phyloP scores from a whole-genome alignment of 2,329 filamentous ascomycete species.

The Zasmidium angulare region DNA sequence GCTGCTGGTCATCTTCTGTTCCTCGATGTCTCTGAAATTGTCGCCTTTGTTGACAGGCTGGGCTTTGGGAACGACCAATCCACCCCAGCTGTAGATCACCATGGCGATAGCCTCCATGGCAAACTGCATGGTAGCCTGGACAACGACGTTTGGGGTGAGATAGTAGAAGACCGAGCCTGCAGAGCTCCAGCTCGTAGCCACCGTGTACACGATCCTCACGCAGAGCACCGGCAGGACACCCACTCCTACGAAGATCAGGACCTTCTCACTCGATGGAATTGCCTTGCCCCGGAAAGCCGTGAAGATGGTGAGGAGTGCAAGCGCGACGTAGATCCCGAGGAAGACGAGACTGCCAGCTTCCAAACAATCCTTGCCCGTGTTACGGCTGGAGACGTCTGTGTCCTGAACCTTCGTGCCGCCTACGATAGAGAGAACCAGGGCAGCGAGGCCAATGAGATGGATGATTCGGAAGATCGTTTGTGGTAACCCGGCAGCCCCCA shows the following conservation, averaged over 20 bases:
- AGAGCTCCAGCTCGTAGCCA: slow-evolving; percentile 21
- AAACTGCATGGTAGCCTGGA: slow-evolving; percentile 29
- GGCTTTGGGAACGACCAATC: slow-evolving; percentile 22
- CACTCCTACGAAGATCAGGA: slow-evolving; percentile 26
- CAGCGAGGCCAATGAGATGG: slow-evolving; percentile 23
- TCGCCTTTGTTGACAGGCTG: neutral
- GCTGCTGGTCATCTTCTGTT: neutral
- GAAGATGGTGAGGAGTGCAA: slow-evolving; percentile 14
- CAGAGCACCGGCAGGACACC: slow-evolving; percentile 30
- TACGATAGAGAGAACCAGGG: slow-evolving; percentile 28
- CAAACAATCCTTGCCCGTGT: slow-evolving; percentile 17
- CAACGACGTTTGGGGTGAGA: slow-evolving; percentile 18
- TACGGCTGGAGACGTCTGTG: slow-evolving; percentile 2
- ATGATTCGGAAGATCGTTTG: slow-evolving; percentile 21
- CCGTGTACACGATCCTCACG: slow-evolving; percentile 39
- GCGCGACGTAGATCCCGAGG: slow-evolving; percentile 21
- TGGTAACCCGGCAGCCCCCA: slow-evolving; percentile 17
- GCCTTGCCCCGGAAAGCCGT: slow-evolving; percentile 5
- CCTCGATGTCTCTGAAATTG: neutral
- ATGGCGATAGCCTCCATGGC: slow-evolving; percentile 29
- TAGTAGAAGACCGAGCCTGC: slow-evolving; percentile 22
- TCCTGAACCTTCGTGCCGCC: slow-evolving; percentile 20
- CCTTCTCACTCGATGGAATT: slow-evolving; percentile 15
- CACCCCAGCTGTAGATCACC: slow-evolving; percentile 22
- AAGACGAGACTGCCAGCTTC: slow-evolving; percentile 26